phyloP scores from a whole-genome alignment of 2,329 filamentous ascomycete genomes.

The Sporothrix globosa region DNA sequence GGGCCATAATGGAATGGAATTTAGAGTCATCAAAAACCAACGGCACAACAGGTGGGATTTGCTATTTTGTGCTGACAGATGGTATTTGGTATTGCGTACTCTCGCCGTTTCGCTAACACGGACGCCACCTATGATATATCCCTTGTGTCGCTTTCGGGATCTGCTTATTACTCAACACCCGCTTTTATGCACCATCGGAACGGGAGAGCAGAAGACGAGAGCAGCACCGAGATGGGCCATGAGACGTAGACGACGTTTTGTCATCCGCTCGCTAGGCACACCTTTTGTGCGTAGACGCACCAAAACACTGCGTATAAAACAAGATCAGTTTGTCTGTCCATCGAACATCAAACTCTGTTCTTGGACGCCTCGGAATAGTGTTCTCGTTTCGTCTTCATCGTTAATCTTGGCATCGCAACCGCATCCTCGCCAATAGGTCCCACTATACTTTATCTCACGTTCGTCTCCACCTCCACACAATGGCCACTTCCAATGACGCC shows the following conservation, averaged over 20 bases:
- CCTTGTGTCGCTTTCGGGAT: conserved; percentile 9
- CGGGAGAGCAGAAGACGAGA: not conserved
- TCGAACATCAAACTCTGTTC: not conserved
- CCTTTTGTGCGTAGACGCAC: not conserved
- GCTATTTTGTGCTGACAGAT: not conserved
- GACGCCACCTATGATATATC: not conserved
- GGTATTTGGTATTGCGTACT: not conserved
- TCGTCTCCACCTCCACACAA: conserved; percentile 15
- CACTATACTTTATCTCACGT: not conserved
- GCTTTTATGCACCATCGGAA: not conserved
- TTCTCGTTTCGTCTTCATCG: too few relatives aligned
- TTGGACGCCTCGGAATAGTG: not conserved
- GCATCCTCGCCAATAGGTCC: not conserved
- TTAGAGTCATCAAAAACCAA: not conserved
- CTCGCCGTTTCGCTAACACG: not conserved
- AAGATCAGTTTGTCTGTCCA: not conserved
- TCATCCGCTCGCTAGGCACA: not conserved
- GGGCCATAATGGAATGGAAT: not conserved
- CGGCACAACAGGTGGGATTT: not conserved
- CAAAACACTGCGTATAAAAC: not conserved
- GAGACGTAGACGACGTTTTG: too few relatives aligned
- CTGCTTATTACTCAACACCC: not conserved
- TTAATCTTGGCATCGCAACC: not conserved
- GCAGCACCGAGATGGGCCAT: not conserved
- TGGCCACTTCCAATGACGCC: conserved; percentile 32